Evolutionary conservation across 2,329 filamentous ascomycete genomes (phyloP).

Genomic region (Nemania abortiva): DNA sequence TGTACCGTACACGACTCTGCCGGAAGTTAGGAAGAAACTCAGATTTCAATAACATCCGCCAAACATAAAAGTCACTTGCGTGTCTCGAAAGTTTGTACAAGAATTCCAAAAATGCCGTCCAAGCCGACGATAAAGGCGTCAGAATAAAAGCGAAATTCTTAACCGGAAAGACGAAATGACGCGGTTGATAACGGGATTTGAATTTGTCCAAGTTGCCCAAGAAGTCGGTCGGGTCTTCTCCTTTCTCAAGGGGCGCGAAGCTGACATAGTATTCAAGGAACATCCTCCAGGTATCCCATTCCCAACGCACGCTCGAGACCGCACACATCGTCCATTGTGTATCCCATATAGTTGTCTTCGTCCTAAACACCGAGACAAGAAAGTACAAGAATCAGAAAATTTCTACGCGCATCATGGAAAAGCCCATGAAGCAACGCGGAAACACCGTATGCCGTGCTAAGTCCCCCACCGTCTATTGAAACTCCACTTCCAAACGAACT

Average conservation of each 20-base stretch:
- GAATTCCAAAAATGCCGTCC: conserved; percentile 32
- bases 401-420: conserved; percentile 51
- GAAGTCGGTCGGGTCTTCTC: conserved; percentile 13
- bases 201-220: conserved; percentile 41
- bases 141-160: conserved; percentile 41
- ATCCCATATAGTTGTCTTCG: conserved; percentile 53
- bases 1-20: conserved; percentile 14
- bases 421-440: conserved; percentile 56
- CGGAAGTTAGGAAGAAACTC: conserved; percentile 31
- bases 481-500: conserved; percentile 46
- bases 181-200: conserved; percentile 37
- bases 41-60: conserved; percentile 49
- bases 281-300: conserved; percentile 38
- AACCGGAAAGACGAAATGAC: conserved; percentile 38
- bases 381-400: conserved; percentile 59
- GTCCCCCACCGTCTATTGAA: conserved; percentile 50
- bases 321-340: conserved; percentile 51
- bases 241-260: conserved; percentile 23
- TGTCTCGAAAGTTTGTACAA: conserved; percentile 41
- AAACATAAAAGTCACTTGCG: not conserved
- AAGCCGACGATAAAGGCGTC: conserved; percentile 38
- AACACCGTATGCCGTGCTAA: conserved; percentile 48
- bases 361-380: conserved; percentile 55
- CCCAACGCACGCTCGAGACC: conserved; percentile 47
- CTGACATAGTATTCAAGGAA: conserved; percentile 32